Evolutionary conservation across 2,329 filamentous ascomycete species (phyloP), one percentile per base, ranked within the genome.

Genomic region (Neoarthrinium moseri): DNA sequence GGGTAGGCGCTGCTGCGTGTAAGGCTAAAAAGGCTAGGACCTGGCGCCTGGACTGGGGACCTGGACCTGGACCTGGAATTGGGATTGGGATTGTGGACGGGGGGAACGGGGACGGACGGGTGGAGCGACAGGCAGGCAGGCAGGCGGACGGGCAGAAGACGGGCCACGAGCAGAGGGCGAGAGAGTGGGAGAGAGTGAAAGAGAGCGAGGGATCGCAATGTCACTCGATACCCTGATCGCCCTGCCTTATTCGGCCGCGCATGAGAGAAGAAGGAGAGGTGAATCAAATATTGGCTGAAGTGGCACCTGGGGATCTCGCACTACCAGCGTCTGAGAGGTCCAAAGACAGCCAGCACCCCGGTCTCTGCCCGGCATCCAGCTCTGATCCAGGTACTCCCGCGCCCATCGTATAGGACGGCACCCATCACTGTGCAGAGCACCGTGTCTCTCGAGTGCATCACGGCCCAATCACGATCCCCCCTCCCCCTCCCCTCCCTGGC

Each of bases 211-310:
- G 12, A 32, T 32, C 29, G 15, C 15, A 12, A 13, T 15, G 29
- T 13, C 29, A n/a, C n/a, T n/a, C n/a, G n/a, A n/a, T n/a, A n/a
- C n/a, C n/a, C n/a, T n/a, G n/a, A n/a, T n/a, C n/a, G n/a, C n/a
- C n/a, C n/a, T n/a, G n/a, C n/a, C n/a, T n/a, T n/a, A n/a, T n/a
- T n/a, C n/a, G n/a, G n/a, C n/a, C n/a, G n/a, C n/a, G n/a, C n/a
- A n/a, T n/a, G n/a, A 29, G 26, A 7, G 26, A 29, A n/a, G n/a
- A 7, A 7, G n/a, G 26, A 29, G 26, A n/a, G n/a, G 56, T 60
- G 56, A 54, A 55, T 54, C 42, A 48, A 61, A 61, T 60, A 60
- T 60, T 61, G 55, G 48, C 27, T 61, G 55, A 58, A 54, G 57
- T 59, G 60, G 50, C 36, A 38, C 46, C 37, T 50, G 52, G 51